Base-by-base conservation (phyloP, 2,329 filamentous ascomycete genomes). In the Fusarium torulosum region DNA sequence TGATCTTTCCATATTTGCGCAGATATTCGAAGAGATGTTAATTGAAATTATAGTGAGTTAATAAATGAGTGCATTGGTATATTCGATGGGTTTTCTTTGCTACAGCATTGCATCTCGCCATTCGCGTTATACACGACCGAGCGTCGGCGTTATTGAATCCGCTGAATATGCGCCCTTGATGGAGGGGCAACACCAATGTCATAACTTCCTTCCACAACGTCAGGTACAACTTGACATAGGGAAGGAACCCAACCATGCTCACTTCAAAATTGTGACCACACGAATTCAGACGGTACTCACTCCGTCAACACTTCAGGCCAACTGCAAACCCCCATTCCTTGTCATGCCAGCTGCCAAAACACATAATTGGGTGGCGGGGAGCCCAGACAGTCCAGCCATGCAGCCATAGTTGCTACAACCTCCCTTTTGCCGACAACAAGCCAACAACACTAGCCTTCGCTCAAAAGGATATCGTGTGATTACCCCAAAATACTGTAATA, bases 121-220 rank as follows among this genome's bases (percentile, higher is more conserved):
- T 63, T 73, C 71, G 69, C 69, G 70, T 63, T 71, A 72, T 71
- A 54, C 63, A 33, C 33, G 35, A 37, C 71, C 71, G 69, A 71
- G 60, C n/a, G 52, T 73, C 69, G 71, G 71, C 57, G 29, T 67
- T 63, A 57, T 65, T 61, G 57, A 20, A 55, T 38, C 63, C 67
- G 70, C 59, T 49, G 29, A 10, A 45, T 31, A 4, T 15, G 29
- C 14, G 14, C 14, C 29, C 14, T 29, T 37, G 33, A 58, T 53
- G 38, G 56, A 66, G 47, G 58, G 52, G 47, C 50, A 63, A 33
- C 38, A 45, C 7, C 20, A 50, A 45, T 44, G 35, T 38, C 45
- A 50, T 50, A 55, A 50, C 54, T 67, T 67, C 59, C 43, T 49
- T 41, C 45, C 15, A 17, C 37, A 23, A 49, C 56, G 27, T 67